phyloP scores from a whole-genome alignment of 305 asterid genomes.

The Galium porrigens region DNA sequence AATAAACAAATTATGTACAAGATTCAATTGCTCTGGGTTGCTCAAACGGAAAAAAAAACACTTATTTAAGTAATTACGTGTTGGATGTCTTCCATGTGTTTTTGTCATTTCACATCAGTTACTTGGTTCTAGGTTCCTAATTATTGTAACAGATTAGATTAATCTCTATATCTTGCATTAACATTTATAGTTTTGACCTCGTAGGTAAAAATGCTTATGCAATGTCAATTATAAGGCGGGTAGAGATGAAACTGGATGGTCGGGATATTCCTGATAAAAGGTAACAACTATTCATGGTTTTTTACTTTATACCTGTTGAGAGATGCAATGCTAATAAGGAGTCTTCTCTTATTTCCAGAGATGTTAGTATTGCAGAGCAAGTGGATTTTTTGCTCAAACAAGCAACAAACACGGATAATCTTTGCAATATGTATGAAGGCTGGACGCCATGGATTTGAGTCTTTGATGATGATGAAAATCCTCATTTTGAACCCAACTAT shows the following conservation, averaged over 20 bases:
- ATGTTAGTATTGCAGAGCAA: constrained; percentile 62
- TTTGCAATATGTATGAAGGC: constrained; percentile 98
- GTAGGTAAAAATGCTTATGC: constrained; percentile 89
- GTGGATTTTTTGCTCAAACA: constrained; percentile 87
- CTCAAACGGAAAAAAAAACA: too few relatives aligned
- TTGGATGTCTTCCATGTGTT: background rate
- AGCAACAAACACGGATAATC: constrained; percentile 86
- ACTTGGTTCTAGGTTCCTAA: background rate
- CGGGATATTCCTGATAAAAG: constrained; percentile 68
- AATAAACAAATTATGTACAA: background rate
- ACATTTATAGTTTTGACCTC: constrained; percentile 17
- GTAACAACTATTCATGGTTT: constrained; percentile 30
- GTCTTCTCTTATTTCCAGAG: constrained; percentile 33
- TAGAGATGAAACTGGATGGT: constrained; percentile 94
- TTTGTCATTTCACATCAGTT: background rate
- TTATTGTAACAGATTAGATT: background rate
- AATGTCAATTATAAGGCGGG: constrained; percentile 59
- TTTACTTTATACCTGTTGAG: constrained; percentile 4
- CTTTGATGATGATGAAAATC: constrained; percentile 17
- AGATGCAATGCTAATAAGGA: constrained; percentile 12
- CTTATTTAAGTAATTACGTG: background rate
- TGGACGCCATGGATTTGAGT: constrained; percentile 99
- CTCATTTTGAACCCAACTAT: constrained; percentile 14
- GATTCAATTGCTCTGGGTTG: too few relatives aligned
- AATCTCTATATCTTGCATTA: background rate